Evolutionary conservation across 306 rosid species (phyloP).

Genomic region (Malus fusca): DNA sequence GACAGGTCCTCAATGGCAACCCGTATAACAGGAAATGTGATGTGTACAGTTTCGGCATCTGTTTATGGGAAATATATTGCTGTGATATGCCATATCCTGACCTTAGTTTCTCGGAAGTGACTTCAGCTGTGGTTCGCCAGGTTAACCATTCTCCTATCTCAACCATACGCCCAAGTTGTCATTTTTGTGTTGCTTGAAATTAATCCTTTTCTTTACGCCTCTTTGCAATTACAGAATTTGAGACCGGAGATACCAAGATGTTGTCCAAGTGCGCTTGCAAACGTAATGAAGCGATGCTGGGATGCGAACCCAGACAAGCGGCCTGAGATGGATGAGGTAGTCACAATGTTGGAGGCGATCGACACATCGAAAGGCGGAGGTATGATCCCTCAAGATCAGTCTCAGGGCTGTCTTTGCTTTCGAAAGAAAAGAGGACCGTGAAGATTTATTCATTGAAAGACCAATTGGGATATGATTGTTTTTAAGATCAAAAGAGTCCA

Average conservation of each 20-base stretch:
- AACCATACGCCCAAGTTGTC: neutral
- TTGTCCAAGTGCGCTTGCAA: constrained; percentile 83
- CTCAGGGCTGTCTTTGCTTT: constrained; percentile 84
- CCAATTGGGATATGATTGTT: constrained; percentile 44
- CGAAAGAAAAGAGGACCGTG: constrained; percentile 79
- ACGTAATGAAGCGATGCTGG: constrained; percentile 98
- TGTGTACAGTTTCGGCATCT: constrained; percentile 94
- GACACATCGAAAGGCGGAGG: constrained; percentile 98
- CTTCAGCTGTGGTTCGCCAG: constrained; percentile 98
- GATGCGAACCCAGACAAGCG: constrained; percentile 88
- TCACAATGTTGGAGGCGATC: constrained; percentile 80
- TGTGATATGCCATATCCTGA: constrained; percentile 99
- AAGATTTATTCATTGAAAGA: constrained; percentile 22
- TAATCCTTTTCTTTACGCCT: neutral
- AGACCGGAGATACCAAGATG: constrained; percentile 97
- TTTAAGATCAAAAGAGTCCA: constrained; percentile 47
- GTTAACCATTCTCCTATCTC: constrained; percentile 25
- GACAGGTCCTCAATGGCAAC: constrained; percentile 91
- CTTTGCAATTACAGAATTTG: constrained; percentile 51
- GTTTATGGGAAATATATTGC: constrained; percentile 93
- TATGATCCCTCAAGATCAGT: constrained; percentile 89
- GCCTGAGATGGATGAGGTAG: constrained; percentile 96
- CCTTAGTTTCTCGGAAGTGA: constrained; percentile 92
- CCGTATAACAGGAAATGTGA: constrained; percentile 97
- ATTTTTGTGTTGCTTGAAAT: neutral